phyloP scores from a whole-genome alignment of 306 rosid genomes.

The Vigna angularis region DNA sequence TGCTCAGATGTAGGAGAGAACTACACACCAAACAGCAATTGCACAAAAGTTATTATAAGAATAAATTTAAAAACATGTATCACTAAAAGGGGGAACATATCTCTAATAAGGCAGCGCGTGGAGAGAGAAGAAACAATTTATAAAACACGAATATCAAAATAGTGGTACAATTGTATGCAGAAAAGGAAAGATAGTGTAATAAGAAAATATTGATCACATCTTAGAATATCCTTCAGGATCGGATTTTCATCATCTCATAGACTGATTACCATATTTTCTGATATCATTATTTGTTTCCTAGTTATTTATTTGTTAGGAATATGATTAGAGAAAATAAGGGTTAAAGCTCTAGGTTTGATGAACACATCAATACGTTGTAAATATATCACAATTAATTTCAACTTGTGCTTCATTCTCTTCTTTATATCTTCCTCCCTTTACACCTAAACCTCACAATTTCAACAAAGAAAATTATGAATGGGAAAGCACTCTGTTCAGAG shows the following conservation, averaged over 20 bases:
- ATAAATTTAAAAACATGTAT: conserved; percentile 16
- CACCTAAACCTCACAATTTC: not conserved
- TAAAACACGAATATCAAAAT: conserved; percentile 10
- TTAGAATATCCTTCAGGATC: not conserved
- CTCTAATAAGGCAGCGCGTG: not conserved
- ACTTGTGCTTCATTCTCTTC: not conserved
- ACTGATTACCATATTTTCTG: not conserved
- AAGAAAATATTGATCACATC: not conserved
- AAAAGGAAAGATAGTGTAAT: not conserved
- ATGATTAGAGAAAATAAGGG: not conserved
- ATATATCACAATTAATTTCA: not conserved
- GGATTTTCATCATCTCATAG: not conserved
- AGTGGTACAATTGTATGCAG: conserved; percentile 10
- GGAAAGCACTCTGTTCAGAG: not conserved
- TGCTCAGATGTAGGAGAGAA: conserved; percentile 67
- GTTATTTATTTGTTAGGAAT: not conserved
- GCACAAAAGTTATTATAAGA: not conserved
- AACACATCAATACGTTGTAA: not conserved
- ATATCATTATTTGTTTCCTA: not conserved
- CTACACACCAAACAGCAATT: conserved; percentile 49
- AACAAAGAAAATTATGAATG: conserved; percentile 8
- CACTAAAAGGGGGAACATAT: not conserved
- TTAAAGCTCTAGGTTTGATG: not conserved
- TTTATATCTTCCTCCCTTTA: not conserved
- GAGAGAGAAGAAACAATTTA: not conserved